A percentile compares a stretch with the other conserved stretches of the same genome.
Evolutionary conservation across 139 green algal species (phyloP).

Genomic region (Chlorella sp.): DNA sequence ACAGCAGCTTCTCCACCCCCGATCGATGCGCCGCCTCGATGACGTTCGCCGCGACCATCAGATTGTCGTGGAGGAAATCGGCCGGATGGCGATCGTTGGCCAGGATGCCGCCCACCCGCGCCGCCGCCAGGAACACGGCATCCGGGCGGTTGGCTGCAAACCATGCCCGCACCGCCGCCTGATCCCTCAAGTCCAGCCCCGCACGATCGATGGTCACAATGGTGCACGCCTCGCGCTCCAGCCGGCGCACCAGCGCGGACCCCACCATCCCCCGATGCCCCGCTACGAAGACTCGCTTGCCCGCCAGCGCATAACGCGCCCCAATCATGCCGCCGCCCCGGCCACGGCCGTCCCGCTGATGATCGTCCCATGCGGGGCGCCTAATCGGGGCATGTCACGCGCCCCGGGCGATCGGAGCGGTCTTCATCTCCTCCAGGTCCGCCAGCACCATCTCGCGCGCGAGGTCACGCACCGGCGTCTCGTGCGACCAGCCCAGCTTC

Average conservation of each 20-base stretch:
- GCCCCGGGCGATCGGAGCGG: too few species aligned
- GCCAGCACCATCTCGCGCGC: slow-evolving; percentile 80
- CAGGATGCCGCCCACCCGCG: slow-evolving; percentile 57
- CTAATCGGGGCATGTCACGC: too few species aligned
- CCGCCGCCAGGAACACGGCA: slow-evolving; percentile 56
- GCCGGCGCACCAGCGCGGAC: neutral
- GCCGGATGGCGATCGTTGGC: slow-evolving; percentile 53
- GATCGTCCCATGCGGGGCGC: too few species aligned
- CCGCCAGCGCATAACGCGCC: too few species aligned
- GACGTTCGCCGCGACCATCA: slow-evolving; percentile 53
- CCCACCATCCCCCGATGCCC: neutral
- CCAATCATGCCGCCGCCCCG: too few species aligned
- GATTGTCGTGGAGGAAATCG: slow-evolving; percentile 60
- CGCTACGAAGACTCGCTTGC: neutral
- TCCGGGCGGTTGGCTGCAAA: slow-evolving; percentile 37
- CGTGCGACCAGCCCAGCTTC: slow-evolving; percentile 66
- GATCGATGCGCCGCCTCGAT: slow-evolving; percentile 45
- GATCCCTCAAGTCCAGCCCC: slow-evolving; percentile 54
- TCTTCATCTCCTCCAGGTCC: too few species aligned
- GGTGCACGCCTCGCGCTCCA: slow-evolving; percentile 11
- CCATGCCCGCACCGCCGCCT: slow-evolving; percentile 45
- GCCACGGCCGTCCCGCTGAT: too few species aligned
- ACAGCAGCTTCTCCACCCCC: slow-evolving; percentile 57
- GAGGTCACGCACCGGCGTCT: slow-evolving; percentile 65
- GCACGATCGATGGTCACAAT: slow-evolving; percentile 40